Conservation (phyloP, 2,329 filamentous ascomycete species). For the Alternaria sp. region DNA sequence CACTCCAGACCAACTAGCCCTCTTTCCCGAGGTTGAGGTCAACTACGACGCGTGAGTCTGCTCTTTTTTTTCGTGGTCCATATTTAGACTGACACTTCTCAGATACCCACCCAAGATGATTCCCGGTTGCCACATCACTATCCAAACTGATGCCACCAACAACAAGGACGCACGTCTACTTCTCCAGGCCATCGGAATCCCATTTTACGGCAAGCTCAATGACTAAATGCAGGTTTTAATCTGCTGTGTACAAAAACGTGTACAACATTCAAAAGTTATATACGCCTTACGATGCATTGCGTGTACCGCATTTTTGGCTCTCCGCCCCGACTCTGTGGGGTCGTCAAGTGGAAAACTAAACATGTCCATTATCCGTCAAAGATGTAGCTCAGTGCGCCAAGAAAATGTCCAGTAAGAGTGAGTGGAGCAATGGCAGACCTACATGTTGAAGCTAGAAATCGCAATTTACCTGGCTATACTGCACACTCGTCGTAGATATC, state of each 20-base stretch:
- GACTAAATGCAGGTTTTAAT: conserved; percentile 29
- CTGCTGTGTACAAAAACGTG: conserved; percentile 31
- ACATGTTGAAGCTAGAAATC: neutral
- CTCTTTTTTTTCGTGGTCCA: neutral
- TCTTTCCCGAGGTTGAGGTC: conserved; percentile 93
- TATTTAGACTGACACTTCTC: conserved; percentile 15
- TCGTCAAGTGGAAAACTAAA: neutral
- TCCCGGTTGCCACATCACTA: conserved; percentile 81
- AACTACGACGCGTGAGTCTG: conserved; percentile 85
- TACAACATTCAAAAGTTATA: conserved; percentile 17
- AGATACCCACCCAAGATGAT: conserved; percentile 77
- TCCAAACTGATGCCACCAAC: conserved; percentile 84
- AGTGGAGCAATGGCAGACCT: neutral
- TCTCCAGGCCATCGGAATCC: conserved; percentile 74
- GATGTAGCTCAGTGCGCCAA: neutral
- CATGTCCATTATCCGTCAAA: neutral
- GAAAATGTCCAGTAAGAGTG: neutral
- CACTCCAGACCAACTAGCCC: conserved; percentile 73
- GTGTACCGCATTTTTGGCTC: neutral
- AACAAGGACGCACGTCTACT: conserved; percentile 85
- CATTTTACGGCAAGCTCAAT: conserved; percentile 78
- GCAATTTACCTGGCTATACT: neutral
- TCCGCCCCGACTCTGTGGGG: neutral
- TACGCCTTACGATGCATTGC: conserved; percentile 1
- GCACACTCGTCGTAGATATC: neutral